Evolutionary conservation across 2,329 filamentous ascomycete species (phyloP), one percentile per base, ranked within the genome.

Genomic region (Hymenoscyphus fructigenus): DNA sequence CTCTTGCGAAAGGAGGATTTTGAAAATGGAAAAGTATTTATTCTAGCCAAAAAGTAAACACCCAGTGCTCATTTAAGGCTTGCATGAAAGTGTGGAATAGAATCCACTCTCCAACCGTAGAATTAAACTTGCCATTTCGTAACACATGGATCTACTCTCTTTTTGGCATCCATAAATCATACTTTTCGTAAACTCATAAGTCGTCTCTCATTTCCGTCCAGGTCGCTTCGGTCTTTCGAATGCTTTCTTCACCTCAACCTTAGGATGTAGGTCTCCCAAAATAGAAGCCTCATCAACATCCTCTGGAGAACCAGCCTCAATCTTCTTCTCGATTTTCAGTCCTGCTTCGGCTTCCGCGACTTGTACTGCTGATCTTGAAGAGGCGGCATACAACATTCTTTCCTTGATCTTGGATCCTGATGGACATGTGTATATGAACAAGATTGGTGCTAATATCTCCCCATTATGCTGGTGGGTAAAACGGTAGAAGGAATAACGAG

Each of bases 401-500:
- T 91, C 89, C 80, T 92, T 93, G 80, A 95, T 91, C 61, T 85
- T 81, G 78, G 88, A 91, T 61, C 83, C 86, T 0, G 85, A 80
- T 0, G 92, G 92, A 76, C 91, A 93, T 5, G 91, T 94, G 79
- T 93, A 94, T 75, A 95, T 87, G 80, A 95, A 95, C 5, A 94
- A 81, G 58, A 94, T 80, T 2, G 88, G 86, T 63, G 81, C 83
- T 61, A 81, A 79, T 65, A 83, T 78, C 57, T 74, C 68, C 26
- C 85, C 86, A 36, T 80, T 78, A 67, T 86, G 78, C 53, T 83
- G 83, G 73, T 89, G 84, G 14, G 77, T 80, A 76, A 88, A 91
- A 32, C 88, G 84, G 81, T 89, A 95, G 75, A 95, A 92, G 6
- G 88, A 89, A 76, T 92, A 94, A 55, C 91, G 84, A 4, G 91